Percentiles rank a stretch among this genome's conserved stretches.
Conservation (phyloP, 225 moss, liverwort and hornwort genomes). For the Antitrichia curtipendula region DNA sequence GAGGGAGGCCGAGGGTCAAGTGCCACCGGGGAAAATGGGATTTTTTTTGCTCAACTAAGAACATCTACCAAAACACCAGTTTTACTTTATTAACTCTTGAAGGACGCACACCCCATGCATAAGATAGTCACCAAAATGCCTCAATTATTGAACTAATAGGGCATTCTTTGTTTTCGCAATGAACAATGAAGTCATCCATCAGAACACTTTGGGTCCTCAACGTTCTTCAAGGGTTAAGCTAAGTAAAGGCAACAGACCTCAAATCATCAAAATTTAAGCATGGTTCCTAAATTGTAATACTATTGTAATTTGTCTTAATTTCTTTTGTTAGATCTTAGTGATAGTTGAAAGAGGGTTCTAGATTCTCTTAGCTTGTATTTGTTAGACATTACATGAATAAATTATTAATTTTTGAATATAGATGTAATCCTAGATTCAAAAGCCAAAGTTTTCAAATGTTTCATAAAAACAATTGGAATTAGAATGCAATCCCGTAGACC, state of each 20-base stretch:
- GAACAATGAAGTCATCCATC: too few relatives aligned
- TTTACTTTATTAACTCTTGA: too few relatives aligned
- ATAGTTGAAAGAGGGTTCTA: neutral
- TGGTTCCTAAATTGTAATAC: neutral
- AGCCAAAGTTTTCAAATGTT: neutral
- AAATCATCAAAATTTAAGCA: neutral
- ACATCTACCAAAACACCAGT: neutral
- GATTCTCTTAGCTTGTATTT: neutral
- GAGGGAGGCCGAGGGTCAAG: too few relatives aligned
- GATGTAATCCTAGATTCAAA: neutral
- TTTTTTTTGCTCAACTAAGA: slow-evolving; percentile 4
- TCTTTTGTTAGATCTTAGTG: neutral
- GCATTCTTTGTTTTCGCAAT: too few relatives aligned
- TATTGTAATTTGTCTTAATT: neutral
- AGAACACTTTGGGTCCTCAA: too few relatives aligned
- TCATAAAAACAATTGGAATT: too few relatives aligned
- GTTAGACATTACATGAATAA: neutral
- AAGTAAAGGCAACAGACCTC: neutral
- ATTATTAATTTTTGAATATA: neutral
- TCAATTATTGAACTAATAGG: too few relatives aligned
- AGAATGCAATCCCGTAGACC: too few relatives aligned
- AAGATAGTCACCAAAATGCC: too few relatives aligned
- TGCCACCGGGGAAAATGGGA: too few relatives aligned
- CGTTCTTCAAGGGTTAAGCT: too few relatives aligned
- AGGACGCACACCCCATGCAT: too few relatives aligned